A percentile compares a stretch with the other conserved stretches of the same genome.
These are phyloP conservation scores for Rehmannia glutinosa DNA, from an alignment of 257 asterid genomes.

Conservation along the genomic window DNA sequence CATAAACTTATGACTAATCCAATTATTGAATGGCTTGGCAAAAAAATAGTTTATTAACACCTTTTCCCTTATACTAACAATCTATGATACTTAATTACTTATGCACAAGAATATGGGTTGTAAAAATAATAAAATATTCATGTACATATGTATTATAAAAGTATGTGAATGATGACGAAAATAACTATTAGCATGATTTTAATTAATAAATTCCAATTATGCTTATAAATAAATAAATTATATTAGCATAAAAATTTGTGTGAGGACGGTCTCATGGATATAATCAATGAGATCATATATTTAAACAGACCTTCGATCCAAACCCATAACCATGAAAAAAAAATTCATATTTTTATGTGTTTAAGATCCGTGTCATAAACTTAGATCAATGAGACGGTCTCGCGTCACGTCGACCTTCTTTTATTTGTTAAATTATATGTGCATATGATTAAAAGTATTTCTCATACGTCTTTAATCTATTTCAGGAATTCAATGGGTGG, in stretches of 20 bases:
- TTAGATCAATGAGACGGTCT: no score
- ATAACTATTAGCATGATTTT: not conserved
- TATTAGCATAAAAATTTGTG: no score
- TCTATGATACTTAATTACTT: no score
- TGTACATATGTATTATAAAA: not conserved
- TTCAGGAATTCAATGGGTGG: constrained; percentile 79
- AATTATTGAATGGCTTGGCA: constrained; percentile 2
- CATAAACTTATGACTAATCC: not conserved
- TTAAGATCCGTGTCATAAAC: no score
- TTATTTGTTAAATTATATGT: no score
- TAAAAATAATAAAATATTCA: not conserved
- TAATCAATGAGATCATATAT: no score
- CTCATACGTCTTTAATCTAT: not conserved
- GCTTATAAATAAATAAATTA: constrained; percentile 14
- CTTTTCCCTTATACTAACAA: not conserved
- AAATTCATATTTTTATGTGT: no score
- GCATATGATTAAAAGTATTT: not conserved
- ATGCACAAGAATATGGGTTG: not conserved
- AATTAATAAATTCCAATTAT: constrained; percentile 10
- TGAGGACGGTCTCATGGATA: no score
- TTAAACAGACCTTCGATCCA: no score
- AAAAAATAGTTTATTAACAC: not conserved
- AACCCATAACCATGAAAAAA: no score
- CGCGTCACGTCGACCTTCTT: no score
- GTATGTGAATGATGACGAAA: constrained; percentile 22